These are phyloP conservation scores for Ceratobasidium sp. DNA, from an alignment of 1,284 basidiomycete species.

Conservation along the genomic window DNA sequence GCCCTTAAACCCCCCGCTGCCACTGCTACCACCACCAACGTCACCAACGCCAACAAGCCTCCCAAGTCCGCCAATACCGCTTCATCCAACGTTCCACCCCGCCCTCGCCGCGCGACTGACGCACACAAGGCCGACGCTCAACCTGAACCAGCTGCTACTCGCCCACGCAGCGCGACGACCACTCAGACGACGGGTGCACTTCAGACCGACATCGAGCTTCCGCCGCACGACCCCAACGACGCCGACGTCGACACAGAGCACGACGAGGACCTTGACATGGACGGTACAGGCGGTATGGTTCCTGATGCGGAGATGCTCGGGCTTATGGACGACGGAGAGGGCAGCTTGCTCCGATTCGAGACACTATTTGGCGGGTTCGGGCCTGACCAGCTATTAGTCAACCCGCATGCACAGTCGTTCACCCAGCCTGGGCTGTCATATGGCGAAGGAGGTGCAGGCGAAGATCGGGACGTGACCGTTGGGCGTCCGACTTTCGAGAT, in stretches of 20 bases:
- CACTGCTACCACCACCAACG: slow-evolving; percentile 41
- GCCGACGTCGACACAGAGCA: slow-evolving; percentile 44
- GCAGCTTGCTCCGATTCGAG: slow-evolving; percentile 69
- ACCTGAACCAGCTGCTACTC: background rate
- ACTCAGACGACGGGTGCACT: background rate
- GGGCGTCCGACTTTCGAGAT: slow-evolving; percentile 83
- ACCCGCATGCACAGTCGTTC: slow-evolving; percentile 64
- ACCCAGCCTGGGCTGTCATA: slow-evolving; percentile 76
- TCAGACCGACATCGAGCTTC: slow-evolving; percentile 58
- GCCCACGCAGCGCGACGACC: slow-evolving; percentile 53
- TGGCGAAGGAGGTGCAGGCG: slow-evolving; percentile 67
- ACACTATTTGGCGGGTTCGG: slow-evolving; percentile 80
- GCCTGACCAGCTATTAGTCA: slow-evolving; percentile 78
- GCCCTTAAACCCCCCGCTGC: slow-evolving; percentile 70
- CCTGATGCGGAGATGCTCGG: slow-evolving; percentile 29
- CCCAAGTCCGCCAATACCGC: slow-evolving; percentile 3
- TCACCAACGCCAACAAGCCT: slow-evolving; percentile 9
- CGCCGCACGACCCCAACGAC: slow-evolving; percentile 54
- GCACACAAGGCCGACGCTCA: slow-evolving; percentile 33
- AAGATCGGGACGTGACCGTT: slow-evolving; percentile 67
- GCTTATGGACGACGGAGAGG: slow-evolving; percentile 33
- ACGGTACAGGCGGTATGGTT: slow-evolving; percentile 7
- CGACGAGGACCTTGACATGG: slow-evolving; percentile 42
- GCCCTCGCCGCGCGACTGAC: slow-evolving; percentile 42
- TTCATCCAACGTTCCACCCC: background rate